Evolutionary conservation across 2,329 filamentous ascomycete genomes (phyloP).

Genomic region (Aspergillus arachidicola): DNA sequence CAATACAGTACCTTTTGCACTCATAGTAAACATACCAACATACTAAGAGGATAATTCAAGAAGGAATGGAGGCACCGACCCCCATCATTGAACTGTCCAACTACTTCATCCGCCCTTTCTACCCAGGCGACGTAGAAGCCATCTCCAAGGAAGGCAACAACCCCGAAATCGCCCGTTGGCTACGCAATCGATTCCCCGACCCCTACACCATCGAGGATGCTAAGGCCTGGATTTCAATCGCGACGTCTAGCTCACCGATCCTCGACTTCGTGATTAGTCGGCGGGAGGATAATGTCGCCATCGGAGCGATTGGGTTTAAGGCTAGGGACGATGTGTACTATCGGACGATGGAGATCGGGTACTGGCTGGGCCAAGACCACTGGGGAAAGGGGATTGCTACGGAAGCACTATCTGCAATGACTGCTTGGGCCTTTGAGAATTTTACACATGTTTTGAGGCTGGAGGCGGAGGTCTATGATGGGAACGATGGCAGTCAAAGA

Average conservation of each 20-base stretch:
- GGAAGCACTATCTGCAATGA: constrained; percentile 6
- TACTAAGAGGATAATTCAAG: neutral
- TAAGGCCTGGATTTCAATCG: constrained; percentile 3
- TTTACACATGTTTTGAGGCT: constrained; percentile 7
- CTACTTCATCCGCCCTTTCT: constrained; percentile 8
- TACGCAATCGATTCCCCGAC: constrained; percentile 13
- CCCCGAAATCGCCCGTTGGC: constrained; percentile 11
- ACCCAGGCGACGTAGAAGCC: neutral
- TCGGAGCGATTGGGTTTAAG: constrained; percentile 12
- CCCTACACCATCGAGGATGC: constrained; percentile 10
- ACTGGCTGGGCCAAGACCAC: constrained; percentile 13
- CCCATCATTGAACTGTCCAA: neutral
- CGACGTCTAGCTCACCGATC: neutral
- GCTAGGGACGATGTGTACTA: constrained; percentile 1
- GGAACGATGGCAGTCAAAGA: constrained; percentile 12
- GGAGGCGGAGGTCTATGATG: constrained; percentile 12
- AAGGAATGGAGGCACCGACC: neutral
- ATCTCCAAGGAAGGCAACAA: constrained; percentile 14
- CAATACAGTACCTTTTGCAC: neutral
- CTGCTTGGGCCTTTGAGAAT: constrained; percentile 9
- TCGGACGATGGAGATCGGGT: constrained; percentile 14
- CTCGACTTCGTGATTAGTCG: constrained; percentile 7
- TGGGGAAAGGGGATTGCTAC: constrained; percentile 14
- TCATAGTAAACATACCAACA: neutral
- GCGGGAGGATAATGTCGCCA: neutral